These are phyloP conservation scores for Borovskyia barvae DNA, from an alignment of 208 protist species.

Conservation along the genomic window DNA sequence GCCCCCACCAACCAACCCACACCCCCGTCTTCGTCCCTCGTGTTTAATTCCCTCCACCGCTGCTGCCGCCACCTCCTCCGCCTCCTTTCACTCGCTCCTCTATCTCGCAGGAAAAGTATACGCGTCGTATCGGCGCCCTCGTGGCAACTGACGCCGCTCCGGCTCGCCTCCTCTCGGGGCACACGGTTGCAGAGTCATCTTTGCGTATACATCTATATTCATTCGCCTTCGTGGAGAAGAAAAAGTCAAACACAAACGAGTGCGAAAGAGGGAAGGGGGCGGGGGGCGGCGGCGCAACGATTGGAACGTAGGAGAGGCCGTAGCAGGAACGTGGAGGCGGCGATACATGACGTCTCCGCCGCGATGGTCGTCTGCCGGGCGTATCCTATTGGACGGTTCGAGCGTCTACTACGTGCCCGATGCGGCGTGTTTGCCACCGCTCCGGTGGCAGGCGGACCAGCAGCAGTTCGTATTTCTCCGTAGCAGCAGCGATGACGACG, in stretches of 20 bases:
- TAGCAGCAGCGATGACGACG: constrained; percentile 32
- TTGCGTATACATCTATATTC: too few relatives aligned
- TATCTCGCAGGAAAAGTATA: too few relatives aligned
- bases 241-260: too few relatives aligned
- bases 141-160: too few relatives aligned
- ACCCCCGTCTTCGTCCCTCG: not conserved
- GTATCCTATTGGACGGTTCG: constrained; percentile 24
- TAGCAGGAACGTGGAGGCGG: not conserved
- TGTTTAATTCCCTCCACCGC: constrained; percentile 11
- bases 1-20: too few relatives aligned
- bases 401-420: constrained; percentile 35
- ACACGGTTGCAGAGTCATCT: too few relatives aligned
- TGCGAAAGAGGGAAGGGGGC: too few relatives aligned
- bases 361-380: constrained; percentile 16
- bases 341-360: not conserved
- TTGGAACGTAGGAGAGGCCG: too few relatives aligned
- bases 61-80: not conserved
- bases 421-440: constrained; percentile 19
- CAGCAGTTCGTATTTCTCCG: constrained; percentile 42
- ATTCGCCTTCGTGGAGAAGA: too few relatives aligned
- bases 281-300: too few relatives aligned
- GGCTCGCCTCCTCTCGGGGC: too few relatives aligned
- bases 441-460: constrained; percentile 44
- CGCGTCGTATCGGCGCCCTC: too few relatives aligned
- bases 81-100: not conserved